These are phyloP conservation scores for Excoecaria cochinchinensis DNA, from an alignment of 345 rosid genomes.

Conservation along the genomic window DNA sequence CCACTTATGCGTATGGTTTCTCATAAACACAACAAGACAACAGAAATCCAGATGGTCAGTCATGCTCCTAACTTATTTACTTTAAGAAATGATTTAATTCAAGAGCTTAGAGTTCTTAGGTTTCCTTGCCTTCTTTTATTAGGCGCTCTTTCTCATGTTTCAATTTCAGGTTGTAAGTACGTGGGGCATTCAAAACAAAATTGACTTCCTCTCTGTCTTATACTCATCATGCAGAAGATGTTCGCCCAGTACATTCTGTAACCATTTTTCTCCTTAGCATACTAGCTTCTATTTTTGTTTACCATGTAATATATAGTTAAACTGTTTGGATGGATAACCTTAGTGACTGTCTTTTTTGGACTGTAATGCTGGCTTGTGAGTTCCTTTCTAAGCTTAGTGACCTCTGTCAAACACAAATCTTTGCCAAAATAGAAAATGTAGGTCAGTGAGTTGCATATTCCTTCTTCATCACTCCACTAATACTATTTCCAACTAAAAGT, in stretches of 20 bases:
- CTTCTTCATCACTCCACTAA: background rate
- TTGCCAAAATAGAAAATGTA: conserved; percentile 95
- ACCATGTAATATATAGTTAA: background rate
- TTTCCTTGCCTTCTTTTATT: background rate
- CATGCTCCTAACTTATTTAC: background rate
- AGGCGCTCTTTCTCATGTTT: background rate
- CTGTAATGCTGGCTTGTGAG: conserved; percentile 67
- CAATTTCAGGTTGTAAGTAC: conserved; percentile 67
- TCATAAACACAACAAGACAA: conserved; percentile 39
- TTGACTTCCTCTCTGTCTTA: conserved; percentile 96
- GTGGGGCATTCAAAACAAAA: conserved; percentile 94
- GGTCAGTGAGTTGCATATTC: conserved; percentile 40
- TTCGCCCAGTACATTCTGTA: conserved; percentile 57
- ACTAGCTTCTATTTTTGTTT: background rate
- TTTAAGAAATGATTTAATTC: background rate
- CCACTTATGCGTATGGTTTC: conserved; percentile 21
- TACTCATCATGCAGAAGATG: conserved; percentile 94
- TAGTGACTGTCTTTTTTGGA: background rate
- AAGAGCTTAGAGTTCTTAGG: too few species aligned
- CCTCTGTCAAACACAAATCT: conserved; percentile 83
- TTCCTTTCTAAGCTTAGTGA: conserved; percentile 77
- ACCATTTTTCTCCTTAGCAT: background rate
- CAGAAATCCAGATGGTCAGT: conserved; percentile 40
- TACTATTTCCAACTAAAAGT: background rate
- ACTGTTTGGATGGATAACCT: conserved; percentile 7